Evolutionary conservation across 2,329 filamentous ascomycete genomes (phyloP).

Genomic region (Fusarium sarcochroum): DNA sequence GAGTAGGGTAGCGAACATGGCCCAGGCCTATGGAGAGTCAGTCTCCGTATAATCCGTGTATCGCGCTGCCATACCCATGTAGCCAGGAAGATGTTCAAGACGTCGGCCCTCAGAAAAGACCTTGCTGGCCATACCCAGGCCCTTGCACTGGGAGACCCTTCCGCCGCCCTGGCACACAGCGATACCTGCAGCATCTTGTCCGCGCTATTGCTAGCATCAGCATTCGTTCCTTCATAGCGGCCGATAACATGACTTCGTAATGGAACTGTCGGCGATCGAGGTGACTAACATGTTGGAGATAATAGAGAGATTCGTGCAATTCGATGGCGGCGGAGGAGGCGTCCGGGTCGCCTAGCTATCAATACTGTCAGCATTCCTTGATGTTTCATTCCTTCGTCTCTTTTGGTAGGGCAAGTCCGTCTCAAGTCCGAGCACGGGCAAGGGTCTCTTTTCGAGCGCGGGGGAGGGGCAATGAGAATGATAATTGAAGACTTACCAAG

Average conservation of each 20-base stretch:
- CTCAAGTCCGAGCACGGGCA: slow-evolving; percentile 33
- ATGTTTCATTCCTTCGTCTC: slow-evolving; percentile 10
- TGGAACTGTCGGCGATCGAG: not conserved
- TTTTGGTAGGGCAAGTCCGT: slow-evolving; percentile 31
- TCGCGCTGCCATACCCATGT: slow-evolving; percentile 71
- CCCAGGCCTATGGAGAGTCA: slow-evolving; percentile 63
- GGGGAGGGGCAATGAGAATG: slow-evolving; percentile 29
- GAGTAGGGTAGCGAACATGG: slow-evolving; percentile 91
- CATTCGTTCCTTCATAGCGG: not conserved
- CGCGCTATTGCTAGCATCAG: slow-evolving; percentile 67
- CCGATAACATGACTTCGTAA: slow-evolving; percentile 27
- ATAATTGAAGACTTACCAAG: slow-evolving; percentile 28
- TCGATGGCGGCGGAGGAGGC: slow-evolving; percentile 69
- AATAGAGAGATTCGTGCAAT: slow-evolving; percentile 79
- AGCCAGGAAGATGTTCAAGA: slow-evolving; percentile 73
- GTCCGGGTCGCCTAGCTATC: slow-evolving; percentile 53
- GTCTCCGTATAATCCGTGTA: slow-evolving; percentile 10
- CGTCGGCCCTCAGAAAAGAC: slow-evolving; percentile 87
- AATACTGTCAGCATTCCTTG: slow-evolving; percentile 15
- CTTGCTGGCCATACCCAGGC: slow-evolving; percentile 79
- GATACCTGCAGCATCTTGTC: slow-evolving; percentile 91
- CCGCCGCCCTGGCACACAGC: slow-evolving; percentile 83
- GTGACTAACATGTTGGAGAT: slow-evolving; percentile 67
- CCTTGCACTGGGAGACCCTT: slow-evolving; percentile 90
- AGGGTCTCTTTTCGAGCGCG: slow-evolving; percentile 33